Base-by-base conservation (phyloP, 257 asterid species). In the Linderniella brevidens region DNA sequence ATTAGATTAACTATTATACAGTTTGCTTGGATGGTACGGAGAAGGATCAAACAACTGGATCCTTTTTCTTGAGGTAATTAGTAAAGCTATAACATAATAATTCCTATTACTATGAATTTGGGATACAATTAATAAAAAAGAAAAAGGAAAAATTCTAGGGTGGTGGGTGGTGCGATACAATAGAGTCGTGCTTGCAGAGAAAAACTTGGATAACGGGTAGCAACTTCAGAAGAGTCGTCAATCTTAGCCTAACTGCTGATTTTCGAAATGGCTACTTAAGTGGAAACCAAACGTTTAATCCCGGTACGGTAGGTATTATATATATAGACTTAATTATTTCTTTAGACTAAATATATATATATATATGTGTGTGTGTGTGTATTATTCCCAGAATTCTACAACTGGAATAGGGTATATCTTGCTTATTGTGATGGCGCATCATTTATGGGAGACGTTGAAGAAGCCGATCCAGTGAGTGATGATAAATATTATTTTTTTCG, bases 21-120 rank as follows among this genome's bases (percentile, higher is more conserved):
- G 51, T 46, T 16, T 46, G 51, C 51, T 46, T 46, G 51, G 51
- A 46, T 46, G 51, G 14, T 46, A 16, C 35, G 51, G 51, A 46
- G 3, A 17, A 17, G 51, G 51, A 46, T 29, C 51, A 11, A 46
- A 46, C 10, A 46, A 17, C 11, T 46, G 51, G 51, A 13, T 46
- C 12, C 4, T 46, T 2, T 46, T 5, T 2, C 36, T 46, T 11
- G 35, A 17, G 51, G 51, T 11, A 35, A 3, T 8, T 7, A 9
- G 25, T 1, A 8, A 1, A 4, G 12, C 1, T 17, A 9, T 17
- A 9, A 39, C 43, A n/a, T 17, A 3, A 9, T 10, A 39, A 13
- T 11, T 39, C 1, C 3, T 11, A 13, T 39, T 39, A n/a, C n/a
- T n/a, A n/a, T 39, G 4, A 1, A 25, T 25, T n/a, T n/a, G n/a